Evolutionary conservation across 1,139 yeast species (phyloP).

Genomic region (Suhomyces guaymorum): DNA sequence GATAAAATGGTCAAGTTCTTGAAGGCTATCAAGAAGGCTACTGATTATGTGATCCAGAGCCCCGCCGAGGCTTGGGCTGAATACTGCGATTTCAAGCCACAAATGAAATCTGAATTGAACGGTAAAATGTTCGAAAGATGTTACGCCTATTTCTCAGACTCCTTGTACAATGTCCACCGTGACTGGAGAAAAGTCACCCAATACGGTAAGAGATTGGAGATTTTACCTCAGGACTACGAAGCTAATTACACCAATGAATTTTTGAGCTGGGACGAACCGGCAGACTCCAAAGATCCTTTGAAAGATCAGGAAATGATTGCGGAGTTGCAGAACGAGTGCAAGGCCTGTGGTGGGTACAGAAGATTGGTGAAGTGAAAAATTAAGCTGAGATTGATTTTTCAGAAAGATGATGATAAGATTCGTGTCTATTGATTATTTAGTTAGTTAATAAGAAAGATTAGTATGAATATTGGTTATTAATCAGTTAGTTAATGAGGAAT

Average conservation of each 20-base stretch:
- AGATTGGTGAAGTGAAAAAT: slow-evolving; percentile 31
- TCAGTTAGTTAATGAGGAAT: no score
- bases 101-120: slow-evolving; percentile 43
- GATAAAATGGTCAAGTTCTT: slow-evolving; percentile 47
- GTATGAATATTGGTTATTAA: no score
- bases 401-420: no score
- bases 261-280: slow-evolving; percentile 52
- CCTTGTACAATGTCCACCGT: slow-evolving; percentile 55
- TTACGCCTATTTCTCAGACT: slow-evolving; percentile 54
- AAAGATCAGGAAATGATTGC: slow-evolving; percentile 50
- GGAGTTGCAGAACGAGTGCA: slow-evolving; percentile 48
- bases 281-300: slow-evolving; percentile 47
- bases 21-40: slow-evolving; percentile 51
- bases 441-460: no score
- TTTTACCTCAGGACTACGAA: slow-evolving; percentile 49
- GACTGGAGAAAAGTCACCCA: slow-evolving; percentile 59
- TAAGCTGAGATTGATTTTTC: neutral
- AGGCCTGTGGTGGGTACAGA: slow-evolving; percentile 51
- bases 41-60: slow-evolving; percentile 45
- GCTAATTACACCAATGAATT: slow-evolving; percentile 55
- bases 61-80: slow-evolving; percentile 52
- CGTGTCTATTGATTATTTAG: no score
- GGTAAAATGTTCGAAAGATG: slow-evolving; percentile 54
- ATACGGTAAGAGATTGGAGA: slow-evolving; percentile 55
- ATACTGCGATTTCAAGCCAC: slow-evolving; percentile 51